Base-by-base conservation (phyloP, 352 stramenopile species). In the Pythium biforme region DNA sequence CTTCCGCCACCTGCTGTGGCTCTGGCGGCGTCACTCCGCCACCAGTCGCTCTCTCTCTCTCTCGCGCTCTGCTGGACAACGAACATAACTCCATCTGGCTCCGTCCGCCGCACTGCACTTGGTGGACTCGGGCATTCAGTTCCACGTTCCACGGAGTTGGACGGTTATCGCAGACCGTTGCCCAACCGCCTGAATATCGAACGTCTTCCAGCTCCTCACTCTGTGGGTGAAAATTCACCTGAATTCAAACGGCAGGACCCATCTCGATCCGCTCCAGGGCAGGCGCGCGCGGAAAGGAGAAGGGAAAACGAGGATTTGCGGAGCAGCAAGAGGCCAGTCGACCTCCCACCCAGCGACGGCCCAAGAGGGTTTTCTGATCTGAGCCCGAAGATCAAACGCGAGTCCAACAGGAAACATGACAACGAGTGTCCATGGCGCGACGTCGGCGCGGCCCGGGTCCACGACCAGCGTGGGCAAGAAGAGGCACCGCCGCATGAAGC, bases 401-500 rank as follows among this genome's bases (percentile, higher is more conserved):
- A 11, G n/a, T 27, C n/a, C 41, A 37, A 37, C 3, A 12, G 31
- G 8, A 11, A 37, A 37, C 31, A 37, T 37, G 31, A 37, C 31
- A 11, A 37, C 31, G 31, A 37, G 31, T 11, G 31, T 37, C 8
- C 31, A 37, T 11, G 31, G 37, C 37, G 37, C 31, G 31, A 34
- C 31, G 31, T n/a, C n/a, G n/a, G n/a, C 31, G 31, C 31, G 31
- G 33, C 26, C 17, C 37, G 34, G 31, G 37, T 37, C 31, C 31
- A 83, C 69, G 56, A 74, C 58, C 39, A 62, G 63, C 22, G 51
- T 62, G 4, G n/a, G 20, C 41, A 87, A 81, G 62, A 71, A 77
- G 45, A 80, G 74, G 45, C 77, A 70, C 48, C 83, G 83, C 43
- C 76, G 76, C 48, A 81, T 92, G 80, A 92, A 90, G 75, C 83